Base-by-base conservation (phyloP, 2,329 filamentous ascomycete genomes). In the Botrytis porri region DNA sequence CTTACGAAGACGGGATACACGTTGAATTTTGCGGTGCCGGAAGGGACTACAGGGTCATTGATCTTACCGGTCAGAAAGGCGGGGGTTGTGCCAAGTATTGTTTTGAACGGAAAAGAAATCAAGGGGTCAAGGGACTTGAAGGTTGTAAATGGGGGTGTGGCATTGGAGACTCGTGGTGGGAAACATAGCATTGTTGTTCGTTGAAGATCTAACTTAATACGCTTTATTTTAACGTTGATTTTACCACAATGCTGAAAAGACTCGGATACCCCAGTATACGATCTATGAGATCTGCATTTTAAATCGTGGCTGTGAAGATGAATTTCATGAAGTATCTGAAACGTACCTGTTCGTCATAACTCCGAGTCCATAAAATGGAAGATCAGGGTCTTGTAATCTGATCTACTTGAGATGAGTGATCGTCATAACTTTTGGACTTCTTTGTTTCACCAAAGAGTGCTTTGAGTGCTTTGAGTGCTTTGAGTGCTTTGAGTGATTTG, bases 11-110 rank as follows among this genome's bases (percentile, higher is more conserved):
- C 57, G 2, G 75, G 75, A 5, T 77, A 77, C 70, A 74, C 29
- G 3, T 29, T 76, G 25, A 39, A 63, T 16, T 77, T 73, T 71
- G 61, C 41, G n/a, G 67, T 74, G 41, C 76, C 76, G 4, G 69
- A 39, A 12, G 69, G 72, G 0, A 77, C 74, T 29, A 72, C 54
- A 6, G 76, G 76, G 57, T 51, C 43, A 18, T 18, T 77, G 29
- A 32, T 69, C 22, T 62, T 77, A 32, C 74, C 76, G 2, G 70
- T 67, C 10, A 18, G 65, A 37, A 20, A 60, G 18, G 41, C 25
- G 29, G 70, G 71, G 20, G 67, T 45, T 5, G 59, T 70, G 16
- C 75, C 75, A 18, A 75, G 66, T 16, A 73, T 77, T n/a, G 37
- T 43, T 25, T 6, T 76, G 8, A 63, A 76, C 71, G 74, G 74